A percentile compares a stretch with the other conserved stretches of the same genome.
Evolutionary conservation across 2,329 filamentous ascomycete genomes (phyloP).

Genomic region (Fusarium domesticum): DNA sequence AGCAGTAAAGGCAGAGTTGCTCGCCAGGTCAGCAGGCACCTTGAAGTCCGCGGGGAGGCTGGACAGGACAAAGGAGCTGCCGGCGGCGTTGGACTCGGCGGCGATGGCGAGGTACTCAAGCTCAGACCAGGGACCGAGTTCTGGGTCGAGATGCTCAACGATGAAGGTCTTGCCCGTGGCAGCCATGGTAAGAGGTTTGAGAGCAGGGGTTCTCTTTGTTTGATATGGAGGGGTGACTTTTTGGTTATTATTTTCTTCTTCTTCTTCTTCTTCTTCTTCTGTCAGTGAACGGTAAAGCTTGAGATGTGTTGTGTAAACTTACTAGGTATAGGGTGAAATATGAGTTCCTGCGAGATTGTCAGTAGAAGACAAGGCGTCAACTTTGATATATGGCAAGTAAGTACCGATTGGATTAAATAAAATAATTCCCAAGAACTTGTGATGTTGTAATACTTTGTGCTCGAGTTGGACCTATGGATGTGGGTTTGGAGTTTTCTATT

Average conservation of each 20-base stretch:
- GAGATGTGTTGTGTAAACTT: too few relatives aligned
- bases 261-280: too few relatives aligned
- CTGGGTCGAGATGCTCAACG: slow-evolving; percentile 93
- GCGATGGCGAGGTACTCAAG: slow-evolving; percentile 91
- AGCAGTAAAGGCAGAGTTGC: slow-evolving; percentile 62
- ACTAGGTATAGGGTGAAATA: too few relatives aligned
- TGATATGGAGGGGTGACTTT: slow-evolving; percentile 6
- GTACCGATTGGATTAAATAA: too few relatives aligned
- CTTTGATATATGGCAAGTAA: too few relatives aligned
- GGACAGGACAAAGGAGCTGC: slow-evolving; percentile 74
- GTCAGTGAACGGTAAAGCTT: too few relatives aligned
- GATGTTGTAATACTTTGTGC: too few relatives aligned
- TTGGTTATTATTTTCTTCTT: slow-evolving; percentile 4
- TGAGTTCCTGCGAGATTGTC: too few relatives aligned
- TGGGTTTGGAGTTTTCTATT: background rate
- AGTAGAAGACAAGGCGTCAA: too few relatives aligned
- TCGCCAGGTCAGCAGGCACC: slow-evolving; percentile 56
- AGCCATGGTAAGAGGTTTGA: slow-evolving; percentile 34
- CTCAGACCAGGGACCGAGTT: slow-evolving; percentile 90
- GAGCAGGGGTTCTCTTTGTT: slow-evolving; percentile 15
- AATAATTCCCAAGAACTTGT: too few relatives aligned
- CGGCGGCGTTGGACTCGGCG: slow-evolving; percentile 66
- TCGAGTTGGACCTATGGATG: too few relatives aligned
- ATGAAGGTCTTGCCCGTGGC: slow-evolving; percentile 69
- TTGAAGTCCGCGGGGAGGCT: slow-evolving; percentile 70